Percentiles rank a stretch among this genome's conserved stretches.
Conservation (phyloP, 2,329 filamentous ascomycete species). For the Trichophaea hybrida region DNA sequence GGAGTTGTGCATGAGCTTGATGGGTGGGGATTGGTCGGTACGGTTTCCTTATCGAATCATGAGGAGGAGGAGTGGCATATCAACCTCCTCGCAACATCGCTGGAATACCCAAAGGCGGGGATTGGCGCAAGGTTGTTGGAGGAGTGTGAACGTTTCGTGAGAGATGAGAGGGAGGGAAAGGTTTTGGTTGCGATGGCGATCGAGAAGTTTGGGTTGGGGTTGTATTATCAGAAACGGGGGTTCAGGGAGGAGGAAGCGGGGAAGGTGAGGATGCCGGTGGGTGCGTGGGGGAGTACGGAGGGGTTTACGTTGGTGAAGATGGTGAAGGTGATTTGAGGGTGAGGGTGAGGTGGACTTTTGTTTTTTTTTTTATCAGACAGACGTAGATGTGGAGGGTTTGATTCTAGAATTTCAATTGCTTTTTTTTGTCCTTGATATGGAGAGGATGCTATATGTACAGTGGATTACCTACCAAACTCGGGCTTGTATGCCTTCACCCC, state of each 20-base stretch:
- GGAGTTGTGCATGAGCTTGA: not conserved
- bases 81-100: not conserved
- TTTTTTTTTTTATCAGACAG: too few species aligned
- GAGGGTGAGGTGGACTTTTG: too few species aligned
- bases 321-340: not conserved
- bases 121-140: not conserved
- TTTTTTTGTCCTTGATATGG: not conserved
- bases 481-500: constrained; percentile 48
- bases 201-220: not conserved
- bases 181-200: not conserved
- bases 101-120: not conserved
- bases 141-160: not conserved
- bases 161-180: not conserved
- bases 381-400: too few species aligned
- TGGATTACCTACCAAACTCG: constrained; percentile 37
- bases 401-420: not conserved
- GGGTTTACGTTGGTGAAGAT: not conserved
- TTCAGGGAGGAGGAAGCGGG: not conserved
- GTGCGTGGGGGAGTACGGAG: not conserved
- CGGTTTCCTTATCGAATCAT: not conserved
- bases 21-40: not conserved
- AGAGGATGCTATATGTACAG: not conserved
- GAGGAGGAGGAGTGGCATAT: not conserved
- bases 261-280: not conserved
- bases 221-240: not conserved